Conservation (phyloP, 331 rosid species). For the Stylosanthes scabra region DNA sequence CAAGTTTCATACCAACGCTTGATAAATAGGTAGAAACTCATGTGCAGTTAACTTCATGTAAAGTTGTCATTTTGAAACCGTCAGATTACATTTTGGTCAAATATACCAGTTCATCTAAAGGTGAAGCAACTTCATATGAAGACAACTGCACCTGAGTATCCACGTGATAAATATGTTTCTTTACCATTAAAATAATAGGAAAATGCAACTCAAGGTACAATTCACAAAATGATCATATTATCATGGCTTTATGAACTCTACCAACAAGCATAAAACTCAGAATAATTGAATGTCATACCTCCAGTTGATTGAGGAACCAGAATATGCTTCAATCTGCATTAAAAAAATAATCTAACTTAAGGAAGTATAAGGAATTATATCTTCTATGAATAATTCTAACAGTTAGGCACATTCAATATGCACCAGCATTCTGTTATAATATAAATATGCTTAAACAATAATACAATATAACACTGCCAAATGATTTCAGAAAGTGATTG, state of each 20-base stretch:
- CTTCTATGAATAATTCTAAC: neutral
- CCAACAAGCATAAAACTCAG: neutral
- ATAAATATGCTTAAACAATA: neutral
- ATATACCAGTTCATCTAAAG: too few species aligned
- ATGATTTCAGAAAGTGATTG: neutral
- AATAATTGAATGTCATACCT: slow-evolving; percentile 48
- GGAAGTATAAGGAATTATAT: too few species aligned
- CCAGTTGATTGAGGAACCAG: slow-evolving; percentile 36
- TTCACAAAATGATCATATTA: neutral
- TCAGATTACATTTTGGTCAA: too few species aligned
- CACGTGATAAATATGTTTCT: neutral
- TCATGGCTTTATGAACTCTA: neutral
- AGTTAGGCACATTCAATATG: neutral
- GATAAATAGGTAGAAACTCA: too few species aligned
- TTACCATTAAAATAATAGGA: neutral
- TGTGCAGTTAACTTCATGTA: too few species aligned
- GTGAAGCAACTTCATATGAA: too few species aligned
- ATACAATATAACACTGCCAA: neutral
- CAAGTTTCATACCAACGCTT: neutral
- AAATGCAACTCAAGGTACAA: neutral
- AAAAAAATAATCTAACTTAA: neutral
- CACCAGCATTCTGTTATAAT: neutral
- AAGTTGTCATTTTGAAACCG: too few species aligned
- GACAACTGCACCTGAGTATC: too few species aligned
- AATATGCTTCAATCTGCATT: slow-evolving; percentile 49